A percentile compares a stretch with the other conserved stretches of the same genome.
These are phyloP conservation scores for Pseudogymnoascus sp. DNA, from an alignment of 2,329 filamentous ascomycete genomes.

Conservation along the genomic window DNA sequence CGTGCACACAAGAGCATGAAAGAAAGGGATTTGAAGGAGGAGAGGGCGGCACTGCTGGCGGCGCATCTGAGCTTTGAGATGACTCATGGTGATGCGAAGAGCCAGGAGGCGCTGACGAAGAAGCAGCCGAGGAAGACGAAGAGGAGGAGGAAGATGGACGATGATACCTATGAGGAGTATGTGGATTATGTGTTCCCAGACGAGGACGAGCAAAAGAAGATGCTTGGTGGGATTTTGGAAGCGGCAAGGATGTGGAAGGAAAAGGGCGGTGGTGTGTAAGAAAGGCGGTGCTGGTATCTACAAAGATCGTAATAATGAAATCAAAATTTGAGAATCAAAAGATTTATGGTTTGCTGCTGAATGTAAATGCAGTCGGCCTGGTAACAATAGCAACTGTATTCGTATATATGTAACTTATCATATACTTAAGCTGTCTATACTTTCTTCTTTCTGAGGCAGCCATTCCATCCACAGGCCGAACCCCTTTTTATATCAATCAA, in stretches of 20 bases:
- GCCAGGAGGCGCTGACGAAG: slow-evolving; percentile 75
- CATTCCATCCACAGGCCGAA: neutral
- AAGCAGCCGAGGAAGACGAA: slow-evolving; percentile 93
- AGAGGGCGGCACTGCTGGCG: slow-evolving; percentile 83
- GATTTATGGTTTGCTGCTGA: neutral
- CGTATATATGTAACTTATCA: neutral
- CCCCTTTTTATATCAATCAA: neutral
- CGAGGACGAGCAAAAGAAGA: slow-evolving; percentile 49
- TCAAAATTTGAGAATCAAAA: neutral
- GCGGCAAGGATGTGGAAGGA: slow-evolving; percentile 7
- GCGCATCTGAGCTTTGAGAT: slow-evolving; percentile 90
- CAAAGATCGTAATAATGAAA: slow-evolving; percentile 4
- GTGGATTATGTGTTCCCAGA: slow-evolving; percentile 95
- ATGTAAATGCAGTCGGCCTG: neutral
- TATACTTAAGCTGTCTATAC: neutral
- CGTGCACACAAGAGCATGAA: slow-evolving; percentile 82
- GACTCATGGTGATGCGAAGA: slow-evolving; percentile 66
- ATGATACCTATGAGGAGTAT: slow-evolving; percentile 93
- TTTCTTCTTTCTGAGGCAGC: too few species aligned
- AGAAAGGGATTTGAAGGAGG: slow-evolving; percentile 83
- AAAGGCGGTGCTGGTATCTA: slow-evolving; percentile 14
- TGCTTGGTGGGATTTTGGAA: neutral
- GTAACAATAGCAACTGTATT: neutral
- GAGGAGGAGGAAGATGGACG: slow-evolving; percentile 83
- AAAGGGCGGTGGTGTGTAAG: neutral